Evolutionary conservation across 176 grass and related monocot genomes (phyloP).

Genomic region (Triticum timopheevii): DNA sequence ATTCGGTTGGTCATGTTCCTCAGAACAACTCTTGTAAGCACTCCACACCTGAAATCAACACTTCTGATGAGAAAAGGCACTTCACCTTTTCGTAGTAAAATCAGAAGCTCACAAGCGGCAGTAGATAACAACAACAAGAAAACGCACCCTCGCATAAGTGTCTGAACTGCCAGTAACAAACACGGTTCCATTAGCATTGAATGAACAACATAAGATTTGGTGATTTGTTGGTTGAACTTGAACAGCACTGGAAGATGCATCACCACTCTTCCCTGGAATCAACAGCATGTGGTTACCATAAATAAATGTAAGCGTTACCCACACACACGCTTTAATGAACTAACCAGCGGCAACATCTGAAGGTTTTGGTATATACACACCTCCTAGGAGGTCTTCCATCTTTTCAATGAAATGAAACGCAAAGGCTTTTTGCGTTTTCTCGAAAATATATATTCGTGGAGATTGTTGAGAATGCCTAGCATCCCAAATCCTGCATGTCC

Average conservation of each 20-base stretch:
- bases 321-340: conserved; percentile 32
- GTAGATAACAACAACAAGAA: conserved; percentile 34
- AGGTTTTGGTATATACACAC: conserved; percentile 88
- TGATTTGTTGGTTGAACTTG: conserved; percentile 66
- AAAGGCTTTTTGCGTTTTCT: too few relatives aligned
- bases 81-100: conserved; percentile 37
- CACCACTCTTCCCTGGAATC: conserved; percentile 69
- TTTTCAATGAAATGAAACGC: too few relatives aligned
- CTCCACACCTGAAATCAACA: conserved; percentile 88
- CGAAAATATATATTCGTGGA: conserved; percentile 76
- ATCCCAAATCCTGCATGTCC: conserved; percentile 99
- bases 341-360: conserved; percentile 77
- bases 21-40: conserved; percentile 78
- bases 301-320: background rate
- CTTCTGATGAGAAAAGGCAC: conserved; percentile 28
- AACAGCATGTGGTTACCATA: conserved; percentile 23
- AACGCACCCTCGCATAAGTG: conserved; percentile 80
- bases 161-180: conserved; percentile 99
- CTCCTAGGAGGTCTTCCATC: too few relatives aligned
- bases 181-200: conserved; percentile 97
- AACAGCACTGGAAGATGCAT: conserved; percentile 70
- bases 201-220: conserved; percentile 94
- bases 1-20: conserved; percentile 73
- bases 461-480: conserved; percentile 71
- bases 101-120: conserved; percentile 9